Conservation (phyloP, 1,284 basidiomycete genomes). For the Macrocystidia cucumis region DNA sequence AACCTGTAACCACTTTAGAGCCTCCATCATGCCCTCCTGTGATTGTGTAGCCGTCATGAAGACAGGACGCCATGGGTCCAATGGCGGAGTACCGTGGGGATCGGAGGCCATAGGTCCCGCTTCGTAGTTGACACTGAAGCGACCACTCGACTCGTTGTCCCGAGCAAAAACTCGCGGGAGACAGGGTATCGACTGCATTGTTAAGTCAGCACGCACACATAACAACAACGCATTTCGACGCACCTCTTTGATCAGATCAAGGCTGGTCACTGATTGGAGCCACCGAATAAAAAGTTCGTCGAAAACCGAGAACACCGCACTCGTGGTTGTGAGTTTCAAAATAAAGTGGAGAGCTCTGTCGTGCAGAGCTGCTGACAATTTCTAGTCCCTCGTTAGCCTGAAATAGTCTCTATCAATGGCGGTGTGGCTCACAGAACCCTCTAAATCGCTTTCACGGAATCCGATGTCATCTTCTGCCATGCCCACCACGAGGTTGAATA, state of each 20-base stretch:
- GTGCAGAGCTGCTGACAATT: constrained; percentile 9
- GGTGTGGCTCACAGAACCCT: no score
- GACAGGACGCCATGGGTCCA: constrained; percentile 54
- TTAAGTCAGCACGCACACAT: no score
- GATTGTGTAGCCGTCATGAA: constrained; percentile 35
- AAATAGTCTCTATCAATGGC: neutral
- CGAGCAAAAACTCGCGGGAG: constrained; percentile 52
- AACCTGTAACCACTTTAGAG: constrained; percentile 58
- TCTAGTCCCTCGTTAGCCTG: neutral
- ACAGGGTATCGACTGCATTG: constrained; percentile 43
- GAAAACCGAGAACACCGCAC: constrained; percentile 51
- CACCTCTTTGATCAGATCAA: constrained; percentile 14
- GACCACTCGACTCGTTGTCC: constrained; percentile 34
- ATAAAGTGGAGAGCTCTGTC: constrained; percentile 43
- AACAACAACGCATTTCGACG: no score
- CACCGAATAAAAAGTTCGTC: constrained; percentile 60
- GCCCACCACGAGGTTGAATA: constrained; percentile 45
- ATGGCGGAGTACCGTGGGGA: no score
- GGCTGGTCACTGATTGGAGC: constrained; percentile 41
- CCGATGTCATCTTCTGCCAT: constrained; percentile 28
- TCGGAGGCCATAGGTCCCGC: constrained; percentile 17
- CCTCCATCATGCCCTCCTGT: constrained; percentile 36
- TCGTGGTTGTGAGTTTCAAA: constrained; percentile 43
- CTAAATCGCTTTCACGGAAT: no score
- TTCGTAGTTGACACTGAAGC: constrained; percentile 28